Evolutionary conservation across 768 basidiomycete species (phyloP), one percentile per base, ranked within the genome.

Genomic region (Boletellus ananas): DNA sequence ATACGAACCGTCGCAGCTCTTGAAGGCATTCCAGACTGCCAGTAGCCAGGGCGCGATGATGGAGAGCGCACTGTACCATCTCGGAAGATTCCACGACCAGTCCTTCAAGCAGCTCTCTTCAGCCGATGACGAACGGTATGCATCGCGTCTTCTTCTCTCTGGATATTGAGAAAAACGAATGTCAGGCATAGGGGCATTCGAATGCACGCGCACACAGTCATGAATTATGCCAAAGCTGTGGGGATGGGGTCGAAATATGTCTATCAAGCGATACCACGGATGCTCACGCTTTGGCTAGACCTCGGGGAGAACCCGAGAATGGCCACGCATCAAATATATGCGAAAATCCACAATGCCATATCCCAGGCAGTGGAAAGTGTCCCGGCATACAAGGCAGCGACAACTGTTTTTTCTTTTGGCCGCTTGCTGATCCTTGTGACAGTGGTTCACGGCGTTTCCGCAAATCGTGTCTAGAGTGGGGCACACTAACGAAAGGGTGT

Each of bases 391-490:
- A 94, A 94, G 74, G 94, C 83, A 46, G 51, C 14, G 41, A 35
- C 33, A 2, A 16, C n/a, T 6, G 6, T 17, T 48, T 29, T 11
- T 29, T 23, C 47, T 29, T 11, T 29, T 38, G 20, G 38, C 57
- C 37, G 48, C 38, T 53, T 38, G 48, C 38, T 53, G 38, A 64
- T 37, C 5, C 54, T 44, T 4, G 20, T 40, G 45, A 14, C 41
- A 98, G 94, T 98, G 95, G 93, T 88, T 84, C 58, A 94, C 89
- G 0, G 94, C 93, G 1, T 94, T 97, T 55, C 94, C 94, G 3
- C 96, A 98, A 74, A 90, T 98, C 45, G 92, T 94, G 13, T 98
- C 95, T 13, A 83, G 96, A 8, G 85, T 99, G 29, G 87, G 86
- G 12, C 90, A 96, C 56, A 70, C 66, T 4, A 85, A 89, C 58